Percentiles rank a stretch among this genome's conserved stretches.
Evolutionary conservation across 805 yeast genomes (phyloP).

Genomic region (Candida nanaspora): DNA sequence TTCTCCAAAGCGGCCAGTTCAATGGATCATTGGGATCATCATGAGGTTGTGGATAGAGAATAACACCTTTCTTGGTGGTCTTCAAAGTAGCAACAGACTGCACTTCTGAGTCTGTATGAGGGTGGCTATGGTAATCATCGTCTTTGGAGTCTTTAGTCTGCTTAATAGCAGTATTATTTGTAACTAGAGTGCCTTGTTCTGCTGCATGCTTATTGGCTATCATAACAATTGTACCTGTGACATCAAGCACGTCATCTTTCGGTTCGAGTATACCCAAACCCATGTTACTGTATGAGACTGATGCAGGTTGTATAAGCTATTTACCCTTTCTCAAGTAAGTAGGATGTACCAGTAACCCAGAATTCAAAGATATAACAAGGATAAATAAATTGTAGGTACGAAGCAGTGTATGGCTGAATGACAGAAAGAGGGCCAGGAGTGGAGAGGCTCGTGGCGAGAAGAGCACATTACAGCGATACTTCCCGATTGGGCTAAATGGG

Average conservation of each 20-base stretch:
- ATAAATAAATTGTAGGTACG: too few species aligned
- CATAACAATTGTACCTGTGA: constrained; percentile 46
- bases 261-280: constrained; percentile 38
- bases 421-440: too few species aligned
- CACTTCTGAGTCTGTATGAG: not conserved
- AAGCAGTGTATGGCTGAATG: too few species aligned
- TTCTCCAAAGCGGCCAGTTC: constrained; percentile 56
- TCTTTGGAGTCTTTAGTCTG: not conserved
- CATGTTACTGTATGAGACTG: too few species aligned
- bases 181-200: not conserved
- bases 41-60: constrained; percentile 56
- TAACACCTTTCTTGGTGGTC: constrained; percentile 39
- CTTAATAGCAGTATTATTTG: not conserved
- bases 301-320: too few species aligned
- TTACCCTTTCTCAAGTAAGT: too few species aligned
- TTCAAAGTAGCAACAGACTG: constrained; percentile 25
- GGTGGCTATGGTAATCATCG: not conserved
- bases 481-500: too few species aligned
- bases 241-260: constrained; percentile 21
- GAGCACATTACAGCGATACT: too few species aligned
- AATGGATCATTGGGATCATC: constrained; percentile 59
- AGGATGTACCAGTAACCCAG: too few species aligned
- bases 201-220: not conserved
- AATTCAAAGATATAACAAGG: too few species aligned
- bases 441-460: too few species aligned